Evolutionary conservation across 139 green algal genomes (phyloP), one percentile per base, ranked within the genome.

Genomic region (Deuterostichococcus epilithicus): DNA sequence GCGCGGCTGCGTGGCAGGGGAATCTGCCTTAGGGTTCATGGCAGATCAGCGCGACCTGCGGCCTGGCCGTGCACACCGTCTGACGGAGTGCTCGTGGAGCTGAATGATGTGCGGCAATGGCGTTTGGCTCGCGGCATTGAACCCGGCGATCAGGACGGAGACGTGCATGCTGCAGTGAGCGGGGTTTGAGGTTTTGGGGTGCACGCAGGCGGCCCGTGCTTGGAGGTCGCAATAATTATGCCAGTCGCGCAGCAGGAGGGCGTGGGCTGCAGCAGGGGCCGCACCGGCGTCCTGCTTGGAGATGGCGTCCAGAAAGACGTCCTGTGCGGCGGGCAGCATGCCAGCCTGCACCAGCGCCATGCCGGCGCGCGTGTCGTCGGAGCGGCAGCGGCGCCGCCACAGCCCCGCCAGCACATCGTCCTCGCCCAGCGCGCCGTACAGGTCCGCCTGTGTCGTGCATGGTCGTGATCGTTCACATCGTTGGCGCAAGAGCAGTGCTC

Each of bases 371-470:
- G 92, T 97, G 32, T 93, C 85, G n/a, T 85, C 73, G 3, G 82
- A 70, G 81, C 80, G 52, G 58, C 84, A 52, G 68, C 82, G 80
- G 66, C 85, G 77, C 78, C 87, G 85, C 95, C 95, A 99, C 68
- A 99, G 84, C 39, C 96, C 96, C 34, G 75, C 85, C 68, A 96
- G 83, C 66, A 98, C 84, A 81, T 99, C 96, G 23, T 96, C 86
- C 83, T 99, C 96, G 8, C 81, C 75, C 65, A 97, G 80, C 33
- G 83, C 65, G 36, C 80, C 78, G 85, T 97, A 98, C 68, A 98
- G 89, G 70, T 97, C 89, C 66, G 83, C 87, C 52, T 63, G 52
- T 28, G 10, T 23, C 13, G 13, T 52, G 42, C 42, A 52, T 23
- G 42, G 10, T 8, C 8, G 8, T 8, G 13, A 8, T 52, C 10